Evolutionary conservation across 768 basidiomycete species (phyloP), one percentile per base, ranked within the genome.

Genomic region (Rhodotorula paludigena): DNA sequence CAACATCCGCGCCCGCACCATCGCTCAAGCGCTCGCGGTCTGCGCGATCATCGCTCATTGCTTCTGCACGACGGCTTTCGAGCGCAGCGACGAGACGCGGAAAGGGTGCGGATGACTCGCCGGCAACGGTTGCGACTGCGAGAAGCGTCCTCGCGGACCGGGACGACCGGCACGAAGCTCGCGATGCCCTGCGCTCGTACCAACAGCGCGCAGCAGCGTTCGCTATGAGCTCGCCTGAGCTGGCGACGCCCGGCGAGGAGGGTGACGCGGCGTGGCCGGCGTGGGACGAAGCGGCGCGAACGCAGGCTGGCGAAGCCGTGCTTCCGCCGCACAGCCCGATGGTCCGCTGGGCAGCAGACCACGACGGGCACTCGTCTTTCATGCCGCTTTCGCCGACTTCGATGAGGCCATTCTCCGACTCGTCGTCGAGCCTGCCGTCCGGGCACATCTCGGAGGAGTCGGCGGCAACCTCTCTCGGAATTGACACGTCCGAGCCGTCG

Each of bases 181-280:
- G 9, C 1, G 56, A 35, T 14, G 20, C 39, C 56, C 28, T 68
- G 67, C 28, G 38, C 16, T 45, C 36, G 33, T 68, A 68, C 47
- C 61, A 44, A 14, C 39, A 42, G 16, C 36, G 51, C 6, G 49
- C 66, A 10, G 33, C 52, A 12, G 20, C 51, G 16, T 63, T 63
- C 33, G 57, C 62, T 8, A 63, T 60, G 62, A 55, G 51, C 36
- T 63, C 67, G 21, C 67, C 67, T 15, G 67, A 68, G 35, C 48
- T 68, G 18, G 62, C 51, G 15, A 63, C 59, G 48, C 56, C 49
- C 6, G 42, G n/a, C 14, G 48, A 57, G 35, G 60, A 47, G 28
- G n/a, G n/a, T n/a, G 16, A 48, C 35, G 38, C 11, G 18, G 36
- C 9, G 38, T 2, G 44, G 52, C 23, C n/a, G 35, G 35, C 35